Evolutionary conservation across 2,329 filamentous ascomycete species (phyloP).

Genomic region (Stachybotrys echinatus): DNA sequence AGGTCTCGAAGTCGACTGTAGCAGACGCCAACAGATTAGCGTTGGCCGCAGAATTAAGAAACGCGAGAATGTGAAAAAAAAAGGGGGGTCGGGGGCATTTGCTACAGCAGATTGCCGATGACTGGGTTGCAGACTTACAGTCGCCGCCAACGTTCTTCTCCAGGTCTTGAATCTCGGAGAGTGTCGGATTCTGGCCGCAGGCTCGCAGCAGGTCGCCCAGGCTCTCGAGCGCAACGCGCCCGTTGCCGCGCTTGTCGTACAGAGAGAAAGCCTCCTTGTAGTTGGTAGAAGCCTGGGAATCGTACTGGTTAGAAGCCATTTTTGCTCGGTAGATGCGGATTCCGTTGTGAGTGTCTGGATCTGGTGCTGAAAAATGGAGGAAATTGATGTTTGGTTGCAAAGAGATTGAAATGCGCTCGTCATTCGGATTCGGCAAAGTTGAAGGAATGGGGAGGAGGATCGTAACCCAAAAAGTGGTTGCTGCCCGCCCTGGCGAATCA

Average conservation of each 20-base stretch:
- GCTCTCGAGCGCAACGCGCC: conserved; percentile 79
- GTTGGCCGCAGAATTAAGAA: neutral
- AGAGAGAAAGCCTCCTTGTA: conserved; percentile 99
- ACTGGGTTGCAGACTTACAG: conserved; percentile 58
- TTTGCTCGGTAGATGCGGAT: conserved; percentile 13
- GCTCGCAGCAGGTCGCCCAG: conserved; percentile 92
- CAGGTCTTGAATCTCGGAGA: conserved; percentile 86
- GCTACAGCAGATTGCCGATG: neutral
- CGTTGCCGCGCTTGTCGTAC: conserved; percentile 98
- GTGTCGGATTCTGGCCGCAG: conserved; percentile 95
- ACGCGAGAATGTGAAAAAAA: neutral
- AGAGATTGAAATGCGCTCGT: neutral
- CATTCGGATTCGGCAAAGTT: neutral
- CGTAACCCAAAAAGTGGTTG: neutral
- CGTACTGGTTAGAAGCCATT: conserved; percentile 49
- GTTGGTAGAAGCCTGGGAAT: conserved; percentile 75
- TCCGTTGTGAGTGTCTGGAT: no score
- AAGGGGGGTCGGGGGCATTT: neutral
- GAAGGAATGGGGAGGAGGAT: neutral
- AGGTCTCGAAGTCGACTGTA: conserved; percentile 94
- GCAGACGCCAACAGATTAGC: conserved; percentile 6
- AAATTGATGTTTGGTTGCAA: neutral
- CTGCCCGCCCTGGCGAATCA: conserved; percentile 24
- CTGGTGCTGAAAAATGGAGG: neutral
- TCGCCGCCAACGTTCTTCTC: conserved; percentile 87